Conservation (phyloP, 1,139 yeast genomes). For the Geotrichum fermentans region DNA sequence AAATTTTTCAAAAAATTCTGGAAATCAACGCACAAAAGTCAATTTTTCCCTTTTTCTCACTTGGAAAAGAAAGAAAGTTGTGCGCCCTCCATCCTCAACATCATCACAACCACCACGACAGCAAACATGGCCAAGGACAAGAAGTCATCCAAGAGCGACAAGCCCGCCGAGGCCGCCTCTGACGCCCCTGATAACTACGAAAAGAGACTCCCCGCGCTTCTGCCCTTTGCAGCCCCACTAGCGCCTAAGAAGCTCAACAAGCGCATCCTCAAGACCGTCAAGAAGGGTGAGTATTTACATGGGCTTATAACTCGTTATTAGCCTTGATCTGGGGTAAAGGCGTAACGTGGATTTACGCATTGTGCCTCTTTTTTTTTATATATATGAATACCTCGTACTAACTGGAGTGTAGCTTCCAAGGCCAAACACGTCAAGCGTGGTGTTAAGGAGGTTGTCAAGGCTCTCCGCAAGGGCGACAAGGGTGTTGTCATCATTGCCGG, state of each 20-base stretch:
- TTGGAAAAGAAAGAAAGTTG: background rate
- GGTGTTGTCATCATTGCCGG: conserved; percentile 96
- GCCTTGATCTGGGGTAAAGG: no score
- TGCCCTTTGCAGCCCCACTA: conserved; percentile 90
- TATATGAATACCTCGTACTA: conserved; percentile 3
- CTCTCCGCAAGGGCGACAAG: conserved; percentile 95
- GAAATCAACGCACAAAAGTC: background rate
- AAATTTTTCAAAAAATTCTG: conserved; percentile 9
- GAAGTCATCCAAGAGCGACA: conserved; percentile 27
- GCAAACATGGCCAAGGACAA: conserved; percentile 34
- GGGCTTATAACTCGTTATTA: no score
- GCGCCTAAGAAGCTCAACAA: conserved; percentile 96
- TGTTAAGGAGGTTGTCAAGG: conserved; percentile 97
- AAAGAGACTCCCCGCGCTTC: conserved; percentile 78
- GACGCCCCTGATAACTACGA: conserved; percentile 77
- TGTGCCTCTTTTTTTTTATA: background rate
- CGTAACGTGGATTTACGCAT: background rate
- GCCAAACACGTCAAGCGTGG: conserved; percentile 98
- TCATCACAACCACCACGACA: background rate
- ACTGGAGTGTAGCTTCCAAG: conserved; percentile 60
- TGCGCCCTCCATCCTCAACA: no score
- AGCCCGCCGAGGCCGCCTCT: conserved; percentile 22
- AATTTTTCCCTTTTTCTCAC: background rate
- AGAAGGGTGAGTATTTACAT: conserved; percentile 49
- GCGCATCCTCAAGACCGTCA: conserved; percentile 89